Percentiles rank a stretch among this genome's conserved stretches.
Conservation (phyloP, 495 filamentous ascomycete species). For the Usnea hakonensis region DNA sequence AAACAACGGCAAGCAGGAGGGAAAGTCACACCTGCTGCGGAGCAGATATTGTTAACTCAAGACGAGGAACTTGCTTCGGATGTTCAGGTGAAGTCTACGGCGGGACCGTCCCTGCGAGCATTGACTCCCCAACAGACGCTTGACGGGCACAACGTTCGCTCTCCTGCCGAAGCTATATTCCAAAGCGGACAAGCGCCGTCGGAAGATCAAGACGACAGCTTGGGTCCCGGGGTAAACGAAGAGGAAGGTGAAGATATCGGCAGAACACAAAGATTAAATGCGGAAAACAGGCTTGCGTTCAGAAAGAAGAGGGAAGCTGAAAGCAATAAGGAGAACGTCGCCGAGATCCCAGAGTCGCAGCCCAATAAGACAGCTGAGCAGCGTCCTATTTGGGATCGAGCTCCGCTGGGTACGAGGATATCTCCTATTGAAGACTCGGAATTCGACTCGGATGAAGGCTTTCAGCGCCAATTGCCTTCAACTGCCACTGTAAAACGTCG, state of each 20-base stretch:
- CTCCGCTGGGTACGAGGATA: slow-evolving; percentile 27
- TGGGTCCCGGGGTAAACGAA: background rate
- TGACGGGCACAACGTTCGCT: background rate
- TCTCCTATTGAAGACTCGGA: background rate
- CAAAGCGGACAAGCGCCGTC: background rate
- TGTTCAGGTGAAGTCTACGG: slow-evolving; percentile 11
- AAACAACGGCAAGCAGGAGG: slow-evolving; percentile 2
- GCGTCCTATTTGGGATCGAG: slow-evolving; percentile 26
- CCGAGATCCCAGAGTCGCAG: slow-evolving; percentile 10
- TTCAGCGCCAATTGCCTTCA: slow-evolving; percentile 22
- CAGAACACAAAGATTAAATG: background rate
- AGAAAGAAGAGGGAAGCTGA: slow-evolving; percentile 11
- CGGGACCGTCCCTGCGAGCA: background rate
- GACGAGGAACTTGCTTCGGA: background rate
- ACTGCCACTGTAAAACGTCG: slow-evolving; percentile 11
- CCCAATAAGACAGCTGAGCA: background rate
- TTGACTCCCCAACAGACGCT: background rate
- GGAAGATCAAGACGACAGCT: slow-evolving; percentile 7
- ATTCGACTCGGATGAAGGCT: slow-evolving; percentile 22
- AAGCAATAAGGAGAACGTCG: slow-evolving; percentile 25
- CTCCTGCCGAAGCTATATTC: slow-evolving; percentile 9
- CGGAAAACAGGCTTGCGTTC: background rate
- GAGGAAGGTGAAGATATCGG: background rate
- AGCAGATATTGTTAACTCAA: slow-evolving; percentile 1
- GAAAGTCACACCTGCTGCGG: background rate